These are phyloP conservation scores for Apiotrichum porosum DNA, from an alignment of 1,284 basidiomycete genomes.

Conservation along the genomic window DNA sequence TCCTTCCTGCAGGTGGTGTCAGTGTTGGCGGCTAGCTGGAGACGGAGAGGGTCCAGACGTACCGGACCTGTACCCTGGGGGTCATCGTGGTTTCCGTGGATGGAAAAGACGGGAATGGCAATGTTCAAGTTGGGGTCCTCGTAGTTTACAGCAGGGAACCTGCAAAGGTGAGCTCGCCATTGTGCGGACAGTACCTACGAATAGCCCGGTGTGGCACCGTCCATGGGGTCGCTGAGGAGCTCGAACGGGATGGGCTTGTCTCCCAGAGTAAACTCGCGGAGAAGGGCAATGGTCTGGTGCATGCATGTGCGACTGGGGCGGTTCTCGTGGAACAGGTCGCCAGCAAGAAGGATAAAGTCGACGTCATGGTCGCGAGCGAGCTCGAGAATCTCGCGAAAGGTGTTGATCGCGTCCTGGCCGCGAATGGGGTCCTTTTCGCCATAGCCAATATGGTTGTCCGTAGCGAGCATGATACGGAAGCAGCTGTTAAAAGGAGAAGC, in stretches of 20 bases:
- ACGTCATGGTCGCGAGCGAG: conserved; percentile 84
- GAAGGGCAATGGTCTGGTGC: conserved; percentile 78
- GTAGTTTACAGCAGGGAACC: conserved; percentile 95
- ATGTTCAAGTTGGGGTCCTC: conserved; percentile 96
- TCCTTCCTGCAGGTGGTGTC: conserved; percentile 61
- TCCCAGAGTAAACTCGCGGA: conserved; percentile 86
- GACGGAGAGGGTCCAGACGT: conserved; percentile 36
- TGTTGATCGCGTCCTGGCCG: conserved; percentile 91
- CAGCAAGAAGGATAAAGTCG: conserved; percentile 88
- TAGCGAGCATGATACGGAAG: conserved; percentile 80
- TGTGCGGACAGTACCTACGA: conserved; percentile 59
- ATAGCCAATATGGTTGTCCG: conserved; percentile 95
- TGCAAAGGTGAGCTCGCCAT: no score
- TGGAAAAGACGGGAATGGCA: conserved; percentile 92
- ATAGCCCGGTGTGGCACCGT: conserved; percentile 77
- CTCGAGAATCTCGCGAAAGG: conserved; percentile 89
- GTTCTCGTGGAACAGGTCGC: conserved; percentile 98
- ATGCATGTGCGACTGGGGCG: conserved; percentile 84
- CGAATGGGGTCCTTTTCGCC: conserved; percentile 90
- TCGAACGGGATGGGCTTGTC: conserved; percentile 83
- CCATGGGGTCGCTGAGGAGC: conserved; percentile 83
- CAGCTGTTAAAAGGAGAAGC: conserved; percentile 30
- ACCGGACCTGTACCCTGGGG: conserved; percentile 92
- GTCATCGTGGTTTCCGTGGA: conserved; percentile 99
- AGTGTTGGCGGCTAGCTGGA: background rate